Evolutionary conservation across 495 filamentous ascomycete species (phyloP).

Genomic region (Penicillium pancosmium): DNA sequence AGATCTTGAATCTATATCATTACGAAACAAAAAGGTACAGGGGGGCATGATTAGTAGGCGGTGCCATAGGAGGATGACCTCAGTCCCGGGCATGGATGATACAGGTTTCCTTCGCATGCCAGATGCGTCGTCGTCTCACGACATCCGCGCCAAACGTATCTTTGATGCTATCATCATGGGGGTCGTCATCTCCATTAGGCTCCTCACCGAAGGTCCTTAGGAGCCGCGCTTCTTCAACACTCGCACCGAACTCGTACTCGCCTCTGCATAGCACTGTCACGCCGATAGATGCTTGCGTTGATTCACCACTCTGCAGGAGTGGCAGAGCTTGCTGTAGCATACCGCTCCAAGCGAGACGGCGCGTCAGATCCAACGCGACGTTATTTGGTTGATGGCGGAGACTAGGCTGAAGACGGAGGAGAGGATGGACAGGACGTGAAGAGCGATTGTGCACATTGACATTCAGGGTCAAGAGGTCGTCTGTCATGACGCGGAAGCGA

Average conservation of each 20-base stretch:
- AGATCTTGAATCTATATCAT: constrained; percentile 4
- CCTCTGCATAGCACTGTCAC: constrained; percentile 75
- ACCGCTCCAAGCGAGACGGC: constrained; percentile 82
- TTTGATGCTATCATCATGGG: constrained; percentile 46
- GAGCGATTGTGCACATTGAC: constrained; percentile 75
- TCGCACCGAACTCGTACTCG: constrained; percentile 79
- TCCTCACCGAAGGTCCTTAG: constrained; percentile 20
- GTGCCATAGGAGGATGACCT: not conserved
- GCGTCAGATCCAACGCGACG: constrained; percentile 79
- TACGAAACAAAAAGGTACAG: not conserved
- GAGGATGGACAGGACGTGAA: constrained; percentile 63
- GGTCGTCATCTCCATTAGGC: constrained; percentile 18
- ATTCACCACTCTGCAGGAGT: constrained; percentile 57
- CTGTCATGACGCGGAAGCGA: constrained; percentile 62
- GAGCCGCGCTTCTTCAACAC: constrained; percentile 74
- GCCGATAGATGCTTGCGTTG: constrained; percentile 58
- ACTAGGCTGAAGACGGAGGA: constrained; percentile 76
- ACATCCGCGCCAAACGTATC: constrained; percentile 60
- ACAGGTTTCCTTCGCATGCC: constrained; percentile 70
- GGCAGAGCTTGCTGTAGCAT: constrained; percentile 75
- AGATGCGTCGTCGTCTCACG: constrained; percentile 66
- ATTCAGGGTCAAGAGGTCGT: constrained; percentile 70
- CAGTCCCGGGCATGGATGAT: constrained; percentile 56
- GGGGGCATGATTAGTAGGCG: constrained; percentile 8
- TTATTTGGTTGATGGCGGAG: constrained; percentile 73